Evolutionary conservation across 1,139 yeast species (phyloP).

Genomic region (Lodderomyces beijingensis): DNA sequence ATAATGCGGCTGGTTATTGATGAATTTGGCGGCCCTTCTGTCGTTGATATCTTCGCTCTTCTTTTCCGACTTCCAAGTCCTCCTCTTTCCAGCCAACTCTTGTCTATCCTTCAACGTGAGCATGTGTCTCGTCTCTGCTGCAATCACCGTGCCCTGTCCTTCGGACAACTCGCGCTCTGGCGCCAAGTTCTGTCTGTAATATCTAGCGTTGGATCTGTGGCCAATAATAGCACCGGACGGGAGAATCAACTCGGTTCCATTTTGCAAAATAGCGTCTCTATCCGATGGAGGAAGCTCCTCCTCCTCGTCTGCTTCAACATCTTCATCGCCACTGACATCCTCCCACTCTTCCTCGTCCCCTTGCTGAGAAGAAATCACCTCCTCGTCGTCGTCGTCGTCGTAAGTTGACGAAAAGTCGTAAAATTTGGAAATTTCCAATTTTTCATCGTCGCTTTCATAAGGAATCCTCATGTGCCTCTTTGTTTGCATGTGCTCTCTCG

Average conservation of each 20-base stretch:
- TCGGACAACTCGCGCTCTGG: conserved; percentile 73
- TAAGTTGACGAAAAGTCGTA: conserved; percentile 80
- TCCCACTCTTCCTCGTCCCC: conserved; percentile 11
- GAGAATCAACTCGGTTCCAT: conserved; percentile 74
- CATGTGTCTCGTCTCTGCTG: conserved; percentile 84
- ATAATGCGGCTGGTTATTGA: conserved; percentile 86
- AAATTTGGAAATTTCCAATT: conserved; percentile 72
- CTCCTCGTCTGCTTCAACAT: conserved; percentile 21
- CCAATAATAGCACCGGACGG: conserved; percentile 89
- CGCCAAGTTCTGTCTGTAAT: conserved; percentile 74
- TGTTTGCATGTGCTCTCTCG: conserved; percentile 81
- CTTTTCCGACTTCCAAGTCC: conserved; percentile 71
- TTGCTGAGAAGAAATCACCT: conserved; percentile 10
- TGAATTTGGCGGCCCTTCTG: conserved; percentile 74
- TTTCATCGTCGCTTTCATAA: conserved; percentile 79
- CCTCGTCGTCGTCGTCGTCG: conserved; percentile 21
- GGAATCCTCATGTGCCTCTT: conserved; percentile 90
- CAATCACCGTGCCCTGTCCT: conserved; percentile 91
- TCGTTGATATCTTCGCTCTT: conserved; percentile 66
- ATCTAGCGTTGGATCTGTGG: conserved; percentile 82
- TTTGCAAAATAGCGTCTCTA: conserved; percentile 35
- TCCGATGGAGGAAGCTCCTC: conserved; percentile 36
- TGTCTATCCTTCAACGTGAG: conserved; percentile 48
- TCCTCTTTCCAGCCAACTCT: conserved; percentile 60
- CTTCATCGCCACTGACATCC: conserved; percentile 15